Evolutionary conservation across 1,139 yeast species (phyloP), one percentile per base, ranked within the genome.

Genomic region (Scheffersomyces segobiensis): DNA sequence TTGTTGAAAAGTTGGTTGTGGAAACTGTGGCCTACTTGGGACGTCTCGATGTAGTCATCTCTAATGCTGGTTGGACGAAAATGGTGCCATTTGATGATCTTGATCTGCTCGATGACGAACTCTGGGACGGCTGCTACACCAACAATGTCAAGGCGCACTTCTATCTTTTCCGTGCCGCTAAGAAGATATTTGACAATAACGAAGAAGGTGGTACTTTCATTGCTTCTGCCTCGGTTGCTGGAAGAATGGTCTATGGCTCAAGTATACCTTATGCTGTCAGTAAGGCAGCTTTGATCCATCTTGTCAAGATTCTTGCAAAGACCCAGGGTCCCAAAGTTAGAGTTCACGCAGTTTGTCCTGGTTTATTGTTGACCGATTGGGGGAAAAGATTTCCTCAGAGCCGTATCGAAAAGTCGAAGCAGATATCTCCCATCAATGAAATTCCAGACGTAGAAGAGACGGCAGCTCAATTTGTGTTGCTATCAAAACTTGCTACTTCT

Each of bases 331-430:
- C 80, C 3, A 69, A 72, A 56, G 64, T 72, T 49, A 64, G 80
- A 42, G 68, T 75, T 55, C 78, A 77, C 62, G 76, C 77, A 7
- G 72, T 77, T 32, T 74, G 78, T 56, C 81, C 81, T 0, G 81
- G 81, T 1, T 65, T 77, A 50, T 65, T 77, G 53, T 63, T 73
- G 56, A 77, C 81, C 5, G 81, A 77, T 47, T 77, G 81, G 81
- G 78, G 78, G 5, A 62, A 65, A 56, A 62, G 68, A 57, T 77
- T 76, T 57, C 74, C 76, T 7, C 59, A 66, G 42, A 76, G 71
- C 22, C 59, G 55, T 52, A 64, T 76, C 54, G 66, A 67, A 12
- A 57, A 57, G 18, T 63, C 71, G 17, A 65, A 62, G 53, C 63
- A 62, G 14, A 49, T 53, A 32, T 65, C 74, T 4, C 78, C 79